Base-by-base conservation (phyloP, 2,329 filamentous ascomycete genomes). In the Colletotrichum sp. region DNA sequence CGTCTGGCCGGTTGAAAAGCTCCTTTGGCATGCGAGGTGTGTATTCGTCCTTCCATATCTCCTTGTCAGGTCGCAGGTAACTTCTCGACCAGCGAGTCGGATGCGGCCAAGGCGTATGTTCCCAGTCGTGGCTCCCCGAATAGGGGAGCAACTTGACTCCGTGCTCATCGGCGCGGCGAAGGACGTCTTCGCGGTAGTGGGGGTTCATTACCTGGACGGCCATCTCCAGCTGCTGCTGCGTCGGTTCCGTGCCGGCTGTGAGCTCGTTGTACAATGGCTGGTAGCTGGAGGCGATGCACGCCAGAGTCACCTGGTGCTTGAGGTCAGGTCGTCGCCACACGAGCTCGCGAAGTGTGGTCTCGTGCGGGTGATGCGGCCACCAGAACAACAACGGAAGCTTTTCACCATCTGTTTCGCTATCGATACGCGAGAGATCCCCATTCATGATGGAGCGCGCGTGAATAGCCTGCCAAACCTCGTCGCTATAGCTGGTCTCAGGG, bases 361-460 rank as follows among this genome's bases (percentile, higher is more conserved):
- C 16, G 12, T 48, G 16, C 1, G 72, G 68, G 2, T n/a, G 32
- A 15, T 67, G 60, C 2, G 74, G 74, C n/a, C 66, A 73, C 74
- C 70, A 70, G 18, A 76, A 63, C 1, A 68, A 4, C 1, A 10
- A 5, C 1, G 70, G 65, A 12, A 68, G 52, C 1, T 4, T 18
- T 3, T 18, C 26, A 3, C 24, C 24, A 2, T 57, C 13, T 1
- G 26, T 18, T 6, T 73, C 70, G 7, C 24, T 32, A 1, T 65
- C 12, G 24, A 78, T 74, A 32, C 75, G 75, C 5, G 80, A 80
- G 5, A 83, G 74, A 48, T 82, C 80, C 55, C 82, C 81, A 71
- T 79, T 82, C 81, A 83, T 83, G 74, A 84, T 83, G 75, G 80
- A 79, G 0, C 82, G 76, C 6, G 82, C 82, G 43, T 75, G 70